phyloP scores from a whole-genome alignment of 495 filamentous ascomycete species.

The Rostrohypoxylon terebratum region DNA sequence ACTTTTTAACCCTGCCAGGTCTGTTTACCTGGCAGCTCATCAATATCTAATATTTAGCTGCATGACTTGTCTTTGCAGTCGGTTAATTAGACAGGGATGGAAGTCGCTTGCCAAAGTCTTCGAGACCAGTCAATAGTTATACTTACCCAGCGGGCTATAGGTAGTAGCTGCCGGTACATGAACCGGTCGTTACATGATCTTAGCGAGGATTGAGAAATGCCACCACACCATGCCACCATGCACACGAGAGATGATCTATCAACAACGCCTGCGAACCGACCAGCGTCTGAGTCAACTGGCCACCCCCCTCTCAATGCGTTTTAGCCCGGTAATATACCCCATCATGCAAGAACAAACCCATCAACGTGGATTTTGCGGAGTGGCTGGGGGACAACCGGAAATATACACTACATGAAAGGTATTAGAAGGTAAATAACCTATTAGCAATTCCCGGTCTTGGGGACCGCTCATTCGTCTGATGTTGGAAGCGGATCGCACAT shows the following conservation, averaged over 20 bases:
- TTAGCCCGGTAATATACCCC: conserved; percentile 22
- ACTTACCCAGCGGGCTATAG: conserved; percentile 8
- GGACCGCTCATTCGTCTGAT: conserved; percentile 27
- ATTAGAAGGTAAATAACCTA: conserved; percentile 20
- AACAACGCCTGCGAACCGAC: conserved; percentile 9
- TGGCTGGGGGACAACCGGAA: conserved; percentile 18
- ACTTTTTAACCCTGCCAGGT: conserved; percentile 4
- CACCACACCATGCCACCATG: conserved; percentile 16
- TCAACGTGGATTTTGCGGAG: conserved; percentile 21
- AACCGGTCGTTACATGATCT: conserved; percentile 25
- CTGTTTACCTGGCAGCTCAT: conserved; percentile 1
- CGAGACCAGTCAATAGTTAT: conserved; percentile 8
- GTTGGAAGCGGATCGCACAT: conserved; percentile 31
- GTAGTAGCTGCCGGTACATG: conserved; percentile 22
- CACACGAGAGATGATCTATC: conserved; percentile 25
- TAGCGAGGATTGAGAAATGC: conserved; percentile 25
- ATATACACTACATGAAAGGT: conserved; percentile 16
- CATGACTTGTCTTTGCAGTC: conserved; percentile 11
- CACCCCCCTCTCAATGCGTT: conserved; percentile 1
- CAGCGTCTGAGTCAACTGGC: background rate
- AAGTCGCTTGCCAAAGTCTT: conserved; percentile 4
- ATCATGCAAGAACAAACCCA: conserved; percentile 7
- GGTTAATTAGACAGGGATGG: conserved; percentile 18
- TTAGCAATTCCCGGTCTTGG: conserved; percentile 39
- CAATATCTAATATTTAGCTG: conserved; percentile 6